phyloP scores from a whole-genome alignment of 805 yeast species.

The Kregervanrija delftensis region DNA sequence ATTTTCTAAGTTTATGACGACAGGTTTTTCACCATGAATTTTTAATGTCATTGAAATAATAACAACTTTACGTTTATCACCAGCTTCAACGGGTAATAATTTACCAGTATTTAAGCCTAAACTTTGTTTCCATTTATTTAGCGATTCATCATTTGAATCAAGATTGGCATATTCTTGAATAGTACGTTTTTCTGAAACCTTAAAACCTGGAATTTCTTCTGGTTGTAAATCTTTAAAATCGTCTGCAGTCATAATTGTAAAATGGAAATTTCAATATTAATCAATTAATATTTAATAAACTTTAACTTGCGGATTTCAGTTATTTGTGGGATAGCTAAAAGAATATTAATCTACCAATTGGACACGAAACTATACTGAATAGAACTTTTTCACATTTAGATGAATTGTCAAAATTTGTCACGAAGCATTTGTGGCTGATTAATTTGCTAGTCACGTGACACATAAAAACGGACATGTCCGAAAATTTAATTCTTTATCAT shows the following conservation, averaged over 20 bases:
- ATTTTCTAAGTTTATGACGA: constrained; percentile 57
- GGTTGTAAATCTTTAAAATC: constrained; percentile 51
- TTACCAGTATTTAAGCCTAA: constrained; percentile 62
- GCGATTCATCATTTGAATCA: constrained; percentile 86
- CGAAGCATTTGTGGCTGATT: too few relatives aligned
- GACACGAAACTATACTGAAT: too few relatives aligned
- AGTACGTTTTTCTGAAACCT: constrained; percentile 64
- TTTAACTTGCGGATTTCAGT: too few relatives aligned
- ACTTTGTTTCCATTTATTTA: constrained; percentile 87
- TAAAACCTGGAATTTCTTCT: constrained; percentile 58
- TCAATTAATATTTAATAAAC: too few relatives aligned
- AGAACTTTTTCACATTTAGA: too few relatives aligned
- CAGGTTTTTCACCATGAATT: constrained; percentile 62
- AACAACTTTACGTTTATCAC: constrained; percentile 73
- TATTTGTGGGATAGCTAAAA: too few relatives aligned
- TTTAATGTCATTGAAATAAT: constrained; percentile 67
- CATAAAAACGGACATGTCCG: too few relatives aligned
- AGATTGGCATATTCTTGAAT: constrained; percentile 74
- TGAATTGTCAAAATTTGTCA: too few relatives aligned
- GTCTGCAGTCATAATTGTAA: constrained; percentile 1
- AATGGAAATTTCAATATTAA: too few relatives aligned
- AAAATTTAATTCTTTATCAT: too few relatives aligned
- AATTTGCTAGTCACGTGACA: too few relatives aligned
- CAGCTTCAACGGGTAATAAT: constrained; percentile 57
- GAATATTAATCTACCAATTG: too few relatives aligned